phyloP scores from a whole-genome alignment of 768 basidiomycete genomes.

The Boletus subparvulus region DNA sequence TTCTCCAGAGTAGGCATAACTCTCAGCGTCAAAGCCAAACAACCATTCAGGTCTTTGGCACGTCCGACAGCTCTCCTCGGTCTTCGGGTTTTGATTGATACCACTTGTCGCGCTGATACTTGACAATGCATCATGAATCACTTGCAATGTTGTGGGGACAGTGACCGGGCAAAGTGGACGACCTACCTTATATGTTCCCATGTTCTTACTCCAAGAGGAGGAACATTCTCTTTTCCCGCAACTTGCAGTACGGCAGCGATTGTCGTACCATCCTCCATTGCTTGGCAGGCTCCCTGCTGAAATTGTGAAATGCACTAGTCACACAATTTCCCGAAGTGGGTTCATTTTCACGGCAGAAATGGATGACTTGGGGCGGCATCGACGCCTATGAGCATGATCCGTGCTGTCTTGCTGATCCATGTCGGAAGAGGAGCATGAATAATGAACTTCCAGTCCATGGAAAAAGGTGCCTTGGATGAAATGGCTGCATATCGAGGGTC shows the following conservation, averaged over 20 bases:
- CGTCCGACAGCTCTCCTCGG: neutral
- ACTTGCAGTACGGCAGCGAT: too few species aligned
- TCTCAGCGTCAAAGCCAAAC: neutral
- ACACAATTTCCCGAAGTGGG: neutral
- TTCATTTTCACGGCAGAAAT: constrained; percentile 11
- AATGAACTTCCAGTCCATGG: constrained; percentile 38
- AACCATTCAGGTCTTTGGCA: neutral
- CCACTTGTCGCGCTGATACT: neutral
- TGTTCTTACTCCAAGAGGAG: neutral
- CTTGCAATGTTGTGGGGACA: too few species aligned
- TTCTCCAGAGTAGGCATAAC: neutral
- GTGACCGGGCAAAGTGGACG: neutral
- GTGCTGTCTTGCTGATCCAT: constrained; percentile 32
- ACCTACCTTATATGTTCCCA: neutral
- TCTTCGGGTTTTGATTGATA: neutral
- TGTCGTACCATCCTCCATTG: constrained; percentile 37
- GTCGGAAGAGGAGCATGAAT: constrained; percentile 30
- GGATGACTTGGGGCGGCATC: constrained; percentile 17
- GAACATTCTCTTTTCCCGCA: too few species aligned
- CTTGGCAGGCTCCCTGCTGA: constrained; percentile 19
- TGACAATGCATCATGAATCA: neutral
- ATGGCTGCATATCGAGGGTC: constrained; percentile 21
- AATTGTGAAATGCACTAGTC: neutral
- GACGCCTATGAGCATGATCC: constrained; percentile 15
- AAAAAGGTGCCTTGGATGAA: constrained; percentile 19